Evolutionary conservation across 225 moss, liverwort and hornwort species (phyloP).

Genomic region (Sphagnum tenellum): DNA sequence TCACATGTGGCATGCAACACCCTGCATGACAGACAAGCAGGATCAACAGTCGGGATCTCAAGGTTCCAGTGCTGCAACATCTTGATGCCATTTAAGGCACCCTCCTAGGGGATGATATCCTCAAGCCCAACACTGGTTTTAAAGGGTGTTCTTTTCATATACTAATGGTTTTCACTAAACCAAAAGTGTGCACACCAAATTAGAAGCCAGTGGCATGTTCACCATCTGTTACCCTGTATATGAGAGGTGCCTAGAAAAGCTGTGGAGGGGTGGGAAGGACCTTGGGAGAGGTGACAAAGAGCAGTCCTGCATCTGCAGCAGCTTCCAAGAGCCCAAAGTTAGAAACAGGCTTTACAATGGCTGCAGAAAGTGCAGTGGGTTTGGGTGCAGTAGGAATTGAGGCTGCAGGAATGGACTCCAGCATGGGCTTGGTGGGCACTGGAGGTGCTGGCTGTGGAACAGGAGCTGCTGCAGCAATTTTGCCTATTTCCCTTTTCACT

Average conservation of each 20-base stretch:
- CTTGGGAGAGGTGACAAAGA: conserved; percentile 88
- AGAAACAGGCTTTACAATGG: conserved; percentile 64
- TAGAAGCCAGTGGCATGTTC: too few relatives aligned
- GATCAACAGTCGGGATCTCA: too few relatives aligned
- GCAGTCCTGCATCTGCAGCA: conserved; percentile 69
- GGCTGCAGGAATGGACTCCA: conserved; percentile 28
- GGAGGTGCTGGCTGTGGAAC: conserved; percentile 26
- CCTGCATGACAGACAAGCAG: too few relatives aligned
- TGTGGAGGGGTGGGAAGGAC: conserved; percentile 15
- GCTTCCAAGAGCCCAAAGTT: conserved; percentile 86
- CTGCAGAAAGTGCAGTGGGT: conserved; percentile 38
- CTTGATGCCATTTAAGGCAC: too few relatives aligned
- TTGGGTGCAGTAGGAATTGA: conserved; percentile 27
- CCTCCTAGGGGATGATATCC: too few relatives aligned
- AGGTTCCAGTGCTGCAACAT: too few relatives aligned
- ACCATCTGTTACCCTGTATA: background rate
- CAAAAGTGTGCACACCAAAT: too few relatives aligned
- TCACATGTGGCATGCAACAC: too few relatives aligned
- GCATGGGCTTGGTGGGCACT: conserved; percentile 72
- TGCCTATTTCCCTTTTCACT: conserved; percentile 71
- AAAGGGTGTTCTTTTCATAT: too few relatives aligned
- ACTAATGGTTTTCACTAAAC: too few relatives aligned
- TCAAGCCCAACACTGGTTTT: too few relatives aligned
- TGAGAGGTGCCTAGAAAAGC: too few relatives aligned
- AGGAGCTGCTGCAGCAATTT: conserved; percentile 28